These are phyloP conservation scores for Amanita thiersii DNA, from an alignment of 768 basidiomycete genomes.

Conservation along the genomic window DNA sequence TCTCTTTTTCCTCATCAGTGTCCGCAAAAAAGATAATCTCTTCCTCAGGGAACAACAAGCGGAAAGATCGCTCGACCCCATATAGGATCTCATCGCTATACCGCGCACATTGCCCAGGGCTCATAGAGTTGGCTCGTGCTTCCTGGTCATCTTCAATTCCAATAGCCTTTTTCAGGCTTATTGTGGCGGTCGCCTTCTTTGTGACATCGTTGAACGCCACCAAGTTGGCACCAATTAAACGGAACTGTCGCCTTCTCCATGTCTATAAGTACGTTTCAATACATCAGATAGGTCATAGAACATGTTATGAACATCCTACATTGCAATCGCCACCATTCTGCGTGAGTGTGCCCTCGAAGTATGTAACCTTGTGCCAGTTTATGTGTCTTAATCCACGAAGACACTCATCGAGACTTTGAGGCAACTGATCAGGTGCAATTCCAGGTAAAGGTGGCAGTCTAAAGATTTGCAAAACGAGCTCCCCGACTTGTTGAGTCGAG, in stretches of 20 bases:
- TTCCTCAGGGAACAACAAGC: slow-evolving; percentile 71
- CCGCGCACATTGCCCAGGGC: slow-evolving; percentile 32
- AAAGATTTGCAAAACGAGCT: slow-evolving; percentile 87
- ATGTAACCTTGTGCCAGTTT: slow-evolving; percentile 91
- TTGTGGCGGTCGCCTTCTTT: slow-evolving; percentile 83
- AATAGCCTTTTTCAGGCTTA: slow-evolving; percentile 80
- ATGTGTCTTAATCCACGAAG: slow-evolving; percentile 81
- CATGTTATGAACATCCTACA: slow-evolving; percentile 42
- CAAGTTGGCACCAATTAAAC: slow-evolving; percentile 79
- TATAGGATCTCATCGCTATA: slow-evolving; percentile 50
- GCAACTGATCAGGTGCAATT: slow-evolving; percentile 65
- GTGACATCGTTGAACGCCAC: slow-evolving; percentile 92
- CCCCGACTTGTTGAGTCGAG: slow-evolving; percentile 69
- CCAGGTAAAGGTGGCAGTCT: slow-evolving; percentile 86
- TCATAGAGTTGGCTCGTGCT: slow-evolving; percentile 34
- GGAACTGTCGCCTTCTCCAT: slow-evolving; percentile 76
- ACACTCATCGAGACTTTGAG: slow-evolving; percentile 91
- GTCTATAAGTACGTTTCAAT: too few species aligned
- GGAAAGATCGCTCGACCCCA: slow-evolving; percentile 78
- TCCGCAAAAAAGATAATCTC: slow-evolving; percentile 90
- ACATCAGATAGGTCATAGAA: slow-evolving; percentile 8
- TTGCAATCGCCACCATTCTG: slow-evolving; percentile 91
- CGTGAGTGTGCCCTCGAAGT: slow-evolving; percentile 88
- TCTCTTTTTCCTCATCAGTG: slow-evolving; percentile 76
- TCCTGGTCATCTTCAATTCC: slow-evolving; percentile 73